These are phyloP conservation scores for Aureoboletus auriporus DNA, from an alignment of 768 basidiomycete genomes.

Conservation along the genomic window DNA sequence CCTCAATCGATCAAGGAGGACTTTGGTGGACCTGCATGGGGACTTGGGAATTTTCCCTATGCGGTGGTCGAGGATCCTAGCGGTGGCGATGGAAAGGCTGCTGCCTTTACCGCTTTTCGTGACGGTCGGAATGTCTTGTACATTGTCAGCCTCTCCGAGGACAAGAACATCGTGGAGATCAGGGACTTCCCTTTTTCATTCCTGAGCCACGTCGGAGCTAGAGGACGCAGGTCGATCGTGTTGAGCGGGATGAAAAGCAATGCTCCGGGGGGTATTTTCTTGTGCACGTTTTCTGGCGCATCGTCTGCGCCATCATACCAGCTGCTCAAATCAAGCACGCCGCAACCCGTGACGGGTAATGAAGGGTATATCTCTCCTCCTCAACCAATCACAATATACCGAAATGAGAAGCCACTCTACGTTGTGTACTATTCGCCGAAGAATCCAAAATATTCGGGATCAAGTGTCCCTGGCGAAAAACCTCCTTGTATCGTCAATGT, in stretches of 20 bases:
- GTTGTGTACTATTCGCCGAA: constrained; percentile 64
- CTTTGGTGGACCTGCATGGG: constrained; percentile 57
- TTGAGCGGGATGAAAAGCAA: constrained; percentile 34
- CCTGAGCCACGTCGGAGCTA: constrained; percentile 21
- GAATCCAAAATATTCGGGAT: constrained; percentile 56
- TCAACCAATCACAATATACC: constrained; percentile 40
- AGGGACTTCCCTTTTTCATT: constrained; percentile 33
- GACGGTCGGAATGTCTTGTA: constrained; percentile 35
- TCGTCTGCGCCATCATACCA: constrained; percentile 22
- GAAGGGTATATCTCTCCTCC: constrained; percentile 43
- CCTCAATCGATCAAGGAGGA: constrained; percentile 45
- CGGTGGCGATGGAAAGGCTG: constrained; percentile 11
- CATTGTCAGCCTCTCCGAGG: constrained; percentile 23
- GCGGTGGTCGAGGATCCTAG: constrained; percentile 34
- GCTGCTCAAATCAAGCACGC: constrained; percentile 25
- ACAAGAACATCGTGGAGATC: constrained; percentile 23
- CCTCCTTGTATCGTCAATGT: constrained; percentile 65
- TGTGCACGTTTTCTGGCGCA: constrained; percentile 22
- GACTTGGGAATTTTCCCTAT: constrained; percentile 45
- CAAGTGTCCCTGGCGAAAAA: constrained; percentile 44
- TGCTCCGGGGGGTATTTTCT: constrained; percentile 28
- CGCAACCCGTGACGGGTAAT: constrained; percentile 4
- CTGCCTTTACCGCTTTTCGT: constrained; percentile 29
- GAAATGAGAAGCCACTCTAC: constrained; percentile 43
- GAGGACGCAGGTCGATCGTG: constrained; percentile 23